Base-by-base conservation (phyloP, 495 filamentous ascomycete species). In the Penicillium macrosclerotiorum region DNA sequence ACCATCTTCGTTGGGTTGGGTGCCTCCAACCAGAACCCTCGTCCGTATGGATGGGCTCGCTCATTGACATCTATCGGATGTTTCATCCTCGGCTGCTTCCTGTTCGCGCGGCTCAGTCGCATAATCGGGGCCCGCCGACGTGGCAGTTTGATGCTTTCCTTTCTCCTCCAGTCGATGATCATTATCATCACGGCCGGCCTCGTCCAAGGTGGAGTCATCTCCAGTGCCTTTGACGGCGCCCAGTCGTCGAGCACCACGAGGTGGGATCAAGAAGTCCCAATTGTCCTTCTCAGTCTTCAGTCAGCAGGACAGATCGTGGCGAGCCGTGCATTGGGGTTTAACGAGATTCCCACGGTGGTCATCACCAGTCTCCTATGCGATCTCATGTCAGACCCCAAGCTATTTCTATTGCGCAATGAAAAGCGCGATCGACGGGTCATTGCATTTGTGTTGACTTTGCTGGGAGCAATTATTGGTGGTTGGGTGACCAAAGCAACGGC, bases 321-420 rank as follows among this genome's bases (percentile, higher is more conserved):
- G 17, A 78, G 73, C 43, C 70, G 85, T 4, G 59, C 79, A 7
- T 52, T 88, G 38, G 83, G 82, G 3, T 77, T 82, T 49, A 77
- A 78, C 50, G 85, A 88, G 60, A 75, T 89, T 24, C 85, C 85
- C 11, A 85, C 83, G 1, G 84, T 82, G 16, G 85, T 89, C 4
- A 69, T 88, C 49, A 88, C 85, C 9, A 82, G 74, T 44, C 67
- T 86, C 31, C 73, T 86, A 26, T 83, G 78, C 55, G 84, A 86
- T 54, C 52, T 88, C 35, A 70, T 78, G 31, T 78, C 76, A 5
- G 80, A 87, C 44, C 77, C 80, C 3, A 62, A 72, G 18, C 49
- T 84, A 13, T 59, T 79, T 4, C 53, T 76, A n/a, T 46, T 56
- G 41, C 60, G 72, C 46, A 88, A 87, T 49, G 69, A 74, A n/a